Percentiles rank a stretch among this genome's conserved stretches.
Conservation (phyloP, 345 rosid species). For the Camelina laxa region DNA sequence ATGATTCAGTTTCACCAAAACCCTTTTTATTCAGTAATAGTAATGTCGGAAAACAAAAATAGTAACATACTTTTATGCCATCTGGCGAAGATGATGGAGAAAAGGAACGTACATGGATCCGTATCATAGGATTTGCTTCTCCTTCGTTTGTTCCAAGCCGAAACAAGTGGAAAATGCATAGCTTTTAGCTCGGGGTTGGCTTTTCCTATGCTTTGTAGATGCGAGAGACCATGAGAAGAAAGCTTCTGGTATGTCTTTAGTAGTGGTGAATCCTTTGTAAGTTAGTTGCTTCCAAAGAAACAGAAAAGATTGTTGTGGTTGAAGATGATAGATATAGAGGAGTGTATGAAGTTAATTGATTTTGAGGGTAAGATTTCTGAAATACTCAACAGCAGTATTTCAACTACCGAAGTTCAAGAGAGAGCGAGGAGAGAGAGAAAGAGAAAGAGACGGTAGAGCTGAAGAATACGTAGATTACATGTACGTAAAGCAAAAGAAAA, state of each 20-base stretch:
- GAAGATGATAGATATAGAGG: constrained; percentile 30
- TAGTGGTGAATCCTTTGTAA: constrained; percentile 9
- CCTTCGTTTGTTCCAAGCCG: constrained; percentile 95
- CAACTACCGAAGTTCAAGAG: constrained; percentile 50
- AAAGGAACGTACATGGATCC: constrained; percentile 78
- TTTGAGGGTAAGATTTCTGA: constrained; percentile 47
- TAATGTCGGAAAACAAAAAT: neutral
- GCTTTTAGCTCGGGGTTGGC: constrained; percentile 1
- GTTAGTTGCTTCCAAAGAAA: constrained; percentile 40
- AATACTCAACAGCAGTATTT: constrained; percentile 56
- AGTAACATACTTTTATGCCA: constrained; percentile 38
- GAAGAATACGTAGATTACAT: constrained; percentile 47
- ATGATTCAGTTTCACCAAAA: constrained; percentile 36
- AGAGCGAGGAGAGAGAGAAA: constrained; percentile 22
- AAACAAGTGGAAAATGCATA: constrained; percentile 88
- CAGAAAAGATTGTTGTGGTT: constrained; percentile 28
- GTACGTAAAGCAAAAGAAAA: constrained; percentile 74
- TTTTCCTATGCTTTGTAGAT: constrained; percentile 17
- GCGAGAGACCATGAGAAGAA: constrained; percentile 25
- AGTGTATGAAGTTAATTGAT: constrained; percentile 37
- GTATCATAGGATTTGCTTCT: constrained; percentile 84
- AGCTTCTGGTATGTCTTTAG: constrained; percentile 19
- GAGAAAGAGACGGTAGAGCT: constrained; percentile 44
- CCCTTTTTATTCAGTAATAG: neutral
- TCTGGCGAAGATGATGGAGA: constrained; percentile 49